A percentile compares a stretch with the other conserved stretches of the same genome.
phyloP scores from a whole-genome alignment of 1,284 basidiomycete genomes.

The Rhodofomes roseus region DNA sequence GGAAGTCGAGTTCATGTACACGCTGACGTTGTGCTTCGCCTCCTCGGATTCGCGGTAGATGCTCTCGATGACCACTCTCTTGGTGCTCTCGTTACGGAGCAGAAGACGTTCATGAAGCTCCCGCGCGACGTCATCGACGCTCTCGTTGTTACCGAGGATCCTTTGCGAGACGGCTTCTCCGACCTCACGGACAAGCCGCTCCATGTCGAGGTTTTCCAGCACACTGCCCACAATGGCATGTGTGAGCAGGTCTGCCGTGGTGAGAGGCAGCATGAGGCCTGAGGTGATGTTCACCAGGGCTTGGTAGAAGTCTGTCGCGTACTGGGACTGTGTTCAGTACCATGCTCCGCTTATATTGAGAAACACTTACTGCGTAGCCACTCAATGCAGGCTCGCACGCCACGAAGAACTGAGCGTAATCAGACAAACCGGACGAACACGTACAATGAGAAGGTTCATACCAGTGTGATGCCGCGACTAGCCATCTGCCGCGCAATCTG shows the following conservation, averaged over 20 bases:
- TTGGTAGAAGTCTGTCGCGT: slow-evolving; percentile 93
- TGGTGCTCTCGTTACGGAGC: slow-evolving; percentile 93
- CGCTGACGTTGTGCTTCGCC: slow-evolving; percentile 85
- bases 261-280: slow-evolving; percentile 93
- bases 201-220: slow-evolving; percentile 98
- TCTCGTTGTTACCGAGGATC: slow-evolving; percentile 85
- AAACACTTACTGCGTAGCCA: slow-evolving; percentile 76
- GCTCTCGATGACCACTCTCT: slow-evolving; percentile 94
- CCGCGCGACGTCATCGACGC: slow-evolving; percentile 93
- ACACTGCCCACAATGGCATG: slow-evolving; percentile 98
- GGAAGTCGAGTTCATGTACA: slow-evolving; percentile 77
- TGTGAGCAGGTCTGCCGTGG: slow-evolving; percentile 93
- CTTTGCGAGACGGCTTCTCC: slow-evolving; percentile 91
- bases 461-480: slow-evolving; percentile 83
- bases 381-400: slow-evolving; percentile 97
- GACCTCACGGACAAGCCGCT: slow-evolving; percentile 91
- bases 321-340: slow-evolving; percentile 46
- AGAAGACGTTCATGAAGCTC: slow-evolving; percentile 91
- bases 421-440: not conserved
- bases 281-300: slow-evolving; percentile 92
- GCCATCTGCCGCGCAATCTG: slow-evolving; percentile 90
- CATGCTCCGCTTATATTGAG: slow-evolving; percentile 11
- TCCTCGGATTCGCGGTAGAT: slow-evolving; percentile 92
- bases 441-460: slow-evolving; percentile 36
- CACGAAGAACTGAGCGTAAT: slow-evolving; percentile 80